Percentiles rank a stretch among this genome's conserved stretches.
These are phyloP conservation scores for Calonectria ilicicola DNA, from an alignment of 2,329 filamentous ascomycete species.

Conservation along the genomic window DNA sequence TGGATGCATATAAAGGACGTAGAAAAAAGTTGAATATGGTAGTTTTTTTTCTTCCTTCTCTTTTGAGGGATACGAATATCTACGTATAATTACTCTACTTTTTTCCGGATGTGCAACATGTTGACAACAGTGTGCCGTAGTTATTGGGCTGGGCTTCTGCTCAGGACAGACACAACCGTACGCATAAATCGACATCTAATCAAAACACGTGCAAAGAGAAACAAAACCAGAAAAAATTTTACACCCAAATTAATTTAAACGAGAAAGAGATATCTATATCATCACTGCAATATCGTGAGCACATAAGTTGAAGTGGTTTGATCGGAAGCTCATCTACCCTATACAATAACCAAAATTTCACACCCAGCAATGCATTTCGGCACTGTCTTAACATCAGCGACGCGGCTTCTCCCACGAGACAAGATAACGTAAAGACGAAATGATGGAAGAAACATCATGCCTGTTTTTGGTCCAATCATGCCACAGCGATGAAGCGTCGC, in stretches of 20 bases:
- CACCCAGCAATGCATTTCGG: not conserved
- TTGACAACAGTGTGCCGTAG: no score
- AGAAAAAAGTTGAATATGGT: not conserved
- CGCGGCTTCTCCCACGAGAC: not conserved
- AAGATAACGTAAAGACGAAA: not conserved
- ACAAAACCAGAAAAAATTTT: no score
- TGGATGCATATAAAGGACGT: no score
- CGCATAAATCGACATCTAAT: no score
- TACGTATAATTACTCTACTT: no score
- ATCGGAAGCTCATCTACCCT: not conserved
- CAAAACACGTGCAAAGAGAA: no score
- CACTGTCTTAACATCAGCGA: not conserved
- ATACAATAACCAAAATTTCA: not conserved
- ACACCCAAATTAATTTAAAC: no score
- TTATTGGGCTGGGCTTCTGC: no score
- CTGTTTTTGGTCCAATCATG: not conserved
- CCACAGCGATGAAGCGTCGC: not conserved
- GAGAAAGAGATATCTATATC: no score
- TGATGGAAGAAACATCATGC: not conserved
- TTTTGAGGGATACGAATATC: no score
- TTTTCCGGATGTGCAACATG: not conserved
- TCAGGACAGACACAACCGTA: no score
- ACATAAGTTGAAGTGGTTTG: not conserved
- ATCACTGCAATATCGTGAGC: not conserved
- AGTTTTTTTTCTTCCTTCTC: not conserved